These are phyloP conservation scores for Pythium vanterpoolii DNA, from an alignment of 352 stramenopile genomes.

Conservation along the genomic window DNA sequence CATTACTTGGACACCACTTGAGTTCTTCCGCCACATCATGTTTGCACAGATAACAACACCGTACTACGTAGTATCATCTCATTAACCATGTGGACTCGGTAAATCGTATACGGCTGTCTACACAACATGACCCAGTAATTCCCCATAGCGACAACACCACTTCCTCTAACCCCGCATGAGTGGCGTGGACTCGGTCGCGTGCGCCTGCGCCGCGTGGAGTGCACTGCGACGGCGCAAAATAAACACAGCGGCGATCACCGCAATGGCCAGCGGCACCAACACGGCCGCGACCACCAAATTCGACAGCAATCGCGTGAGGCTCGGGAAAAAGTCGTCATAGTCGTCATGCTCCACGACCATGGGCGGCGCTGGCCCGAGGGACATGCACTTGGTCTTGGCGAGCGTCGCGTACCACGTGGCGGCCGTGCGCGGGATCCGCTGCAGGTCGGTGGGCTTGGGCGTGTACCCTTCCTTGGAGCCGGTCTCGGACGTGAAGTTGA, in stretches of 20 bases:
- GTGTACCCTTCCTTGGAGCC: slow-evolving; percentile 33
- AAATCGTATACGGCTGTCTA: too few species aligned
- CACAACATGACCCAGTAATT: too few species aligned
- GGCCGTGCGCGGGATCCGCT: slow-evolving; percentile 39
- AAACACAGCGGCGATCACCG: slow-evolving; percentile 1
- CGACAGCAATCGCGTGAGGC: not conserved
- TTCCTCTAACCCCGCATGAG: not conserved
- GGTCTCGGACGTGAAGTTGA: slow-evolving; percentile 43
- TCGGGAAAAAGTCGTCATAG: slow-evolving; percentile 10
- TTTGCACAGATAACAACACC: too few species aligned
- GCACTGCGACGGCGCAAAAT: slow-evolving; percentile 8
- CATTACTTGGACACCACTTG: too few species aligned
- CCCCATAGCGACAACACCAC: too few species aligned
- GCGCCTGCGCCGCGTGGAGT: slow-evolving; percentile 5
- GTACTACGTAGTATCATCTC: too few species aligned
- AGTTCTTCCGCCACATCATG: too few species aligned
- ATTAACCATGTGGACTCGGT: too few species aligned
- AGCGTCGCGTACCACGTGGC: slow-evolving; percentile 58
- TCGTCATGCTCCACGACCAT: slow-evolving; percentile 6
- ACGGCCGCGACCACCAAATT: slow-evolving; percentile 7
- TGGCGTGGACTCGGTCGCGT: slow-evolving; percentile 3
- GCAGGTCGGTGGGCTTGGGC: slow-evolving; percentile 26
- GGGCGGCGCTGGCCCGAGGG: slow-evolving; percentile 15
- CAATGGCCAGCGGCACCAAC: slow-evolving; percentile 6
- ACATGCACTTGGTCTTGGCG: slow-evolving; percentile 58